Evolutionary conservation across 352 stramenopile species (phyloP), one percentile per base, ranked within the genome.

Genomic region (Globisporangium middletonii): DNA sequence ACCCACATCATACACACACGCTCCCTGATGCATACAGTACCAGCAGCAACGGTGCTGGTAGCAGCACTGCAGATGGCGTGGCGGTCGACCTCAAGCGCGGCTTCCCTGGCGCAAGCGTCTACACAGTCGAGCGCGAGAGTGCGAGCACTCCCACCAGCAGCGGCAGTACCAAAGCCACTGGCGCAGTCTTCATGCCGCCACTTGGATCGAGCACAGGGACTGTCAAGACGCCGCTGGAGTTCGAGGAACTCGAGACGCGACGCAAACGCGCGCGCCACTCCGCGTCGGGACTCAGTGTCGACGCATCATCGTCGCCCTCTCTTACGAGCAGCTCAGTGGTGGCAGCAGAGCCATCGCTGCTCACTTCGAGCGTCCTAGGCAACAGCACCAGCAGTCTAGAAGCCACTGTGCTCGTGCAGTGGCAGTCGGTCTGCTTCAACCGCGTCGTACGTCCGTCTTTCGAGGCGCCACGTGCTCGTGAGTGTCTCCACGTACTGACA

Each of bases 371-470:
- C 35, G 12, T 19, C 41, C 33, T 8, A 44, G 35, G 35, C 35
- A 13, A 41, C 8, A n/a, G 18, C 12, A 19, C 13, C 41, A 45
- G 41, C 13, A 45, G 41, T 16, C 35, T 67, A 2, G 47, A 64
- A 2, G 33, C 60, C 26, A 62, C 62, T 4, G n/a, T 52, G 26
- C 62, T 52, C 37, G 53, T 5, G 33, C 67, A 54, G 51, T 77
- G 67, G 69, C 69, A 72, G 12, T 67, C 59, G 2, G 53, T 73
- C 1, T 64, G 86, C 64, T 63, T 63, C 45, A 82, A 79, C 68
- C 83, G 84, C 71, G 66, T 84, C 71, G 79, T 89, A 56, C 54
- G 74, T 50, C n/a, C 16, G 16, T 35, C 3, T 3, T 35, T 27
- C 35, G 35, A 44, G 12, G 12, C 41, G 1, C 41, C 18, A 9